Conservation (phyloP, 345 rosid genomes). For the Mangifera indica region DNA sequence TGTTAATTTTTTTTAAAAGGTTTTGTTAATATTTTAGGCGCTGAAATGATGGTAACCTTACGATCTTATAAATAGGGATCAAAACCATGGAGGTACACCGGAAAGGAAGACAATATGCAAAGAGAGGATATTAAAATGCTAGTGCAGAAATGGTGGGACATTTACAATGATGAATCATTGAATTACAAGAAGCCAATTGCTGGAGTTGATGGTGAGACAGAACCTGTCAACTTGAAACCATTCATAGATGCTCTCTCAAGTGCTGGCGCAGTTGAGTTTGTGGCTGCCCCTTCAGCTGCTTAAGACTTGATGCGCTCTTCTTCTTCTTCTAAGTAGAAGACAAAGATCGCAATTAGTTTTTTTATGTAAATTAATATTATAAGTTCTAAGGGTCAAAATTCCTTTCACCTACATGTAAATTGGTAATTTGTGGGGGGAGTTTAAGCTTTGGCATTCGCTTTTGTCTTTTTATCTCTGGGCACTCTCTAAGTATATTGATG, state of each 20-base stretch:
- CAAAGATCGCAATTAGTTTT: neutral
- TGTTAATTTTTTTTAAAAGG: neutral
- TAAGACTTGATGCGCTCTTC: constrained; percentile 2
- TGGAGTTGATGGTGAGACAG: neutral
- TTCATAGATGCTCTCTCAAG: constrained; percentile 59
- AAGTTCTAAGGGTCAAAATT: neutral
- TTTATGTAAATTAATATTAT: neutral
- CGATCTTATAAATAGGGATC: constrained; percentile 49
- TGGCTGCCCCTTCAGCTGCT: constrained; percentile 85
- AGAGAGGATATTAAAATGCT: constrained; percentile 76
- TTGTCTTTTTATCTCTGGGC: neutral
- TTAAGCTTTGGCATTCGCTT: neutral
- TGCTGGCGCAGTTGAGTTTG: constrained; percentile 45
- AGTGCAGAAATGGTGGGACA: constrained; percentile 77
- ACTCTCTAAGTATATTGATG: no score
- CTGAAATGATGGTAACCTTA: neutral
- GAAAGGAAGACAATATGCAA: constrained; percentile 73
- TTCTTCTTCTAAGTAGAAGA: neutral
- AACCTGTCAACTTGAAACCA: constrained; percentile 39
- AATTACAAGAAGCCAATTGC: constrained; percentile 37
- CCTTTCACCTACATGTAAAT: neutral
- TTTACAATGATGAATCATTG: constrained; percentile 66
- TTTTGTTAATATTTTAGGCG: neutral
- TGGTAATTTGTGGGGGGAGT: neutral
- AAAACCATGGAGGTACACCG: constrained; percentile 96